Conservation (phyloP, 345 rosid genomes). For the Psidium guajava region DNA sequence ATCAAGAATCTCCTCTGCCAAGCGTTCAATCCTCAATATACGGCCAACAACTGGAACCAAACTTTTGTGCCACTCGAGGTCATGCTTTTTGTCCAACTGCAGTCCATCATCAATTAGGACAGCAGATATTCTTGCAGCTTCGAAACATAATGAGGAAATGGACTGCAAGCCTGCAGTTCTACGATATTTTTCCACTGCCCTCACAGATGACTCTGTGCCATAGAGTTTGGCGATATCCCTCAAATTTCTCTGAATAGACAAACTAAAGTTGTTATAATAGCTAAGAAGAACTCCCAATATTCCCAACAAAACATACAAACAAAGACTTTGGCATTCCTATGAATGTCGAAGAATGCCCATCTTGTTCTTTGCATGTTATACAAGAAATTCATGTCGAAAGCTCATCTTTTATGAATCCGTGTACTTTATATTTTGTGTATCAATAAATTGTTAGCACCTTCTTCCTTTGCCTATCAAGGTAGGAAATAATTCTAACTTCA, state of each 20-base stretch:
- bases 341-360: background rate
- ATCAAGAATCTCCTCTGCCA: slow-evolving; percentile 77
- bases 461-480: background rate
- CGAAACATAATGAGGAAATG: slow-evolving; percentile 49
- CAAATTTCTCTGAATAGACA: slow-evolving; percentile 58
- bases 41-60: slow-evolving; percentile 68
- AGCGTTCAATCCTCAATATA: slow-evolving; percentile 63
- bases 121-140: slow-evolving; percentile 66
- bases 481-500: background rate
- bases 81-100: slow-evolving; percentile 61
- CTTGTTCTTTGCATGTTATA: background rate
- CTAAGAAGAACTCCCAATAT: background rate
- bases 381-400: background rate
- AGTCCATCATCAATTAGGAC: slow-evolving; percentile 88
- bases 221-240: slow-evolving; percentile 64
- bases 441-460: background rate
- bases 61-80: slow-evolving; percentile 55
- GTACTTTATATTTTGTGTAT: background rate
- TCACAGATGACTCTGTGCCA: slow-evolving; percentile 48
- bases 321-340: background rate
- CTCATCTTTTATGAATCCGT: background rate
- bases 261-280: background rate
- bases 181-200: slow-evolving; percentile 62
- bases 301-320: background rate
- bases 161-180: slow-evolving; percentile 39